phyloP scores from a whole-genome alignment of 495 filamentous ascomycete genomes.

The Penicillium steckii region DNA sequence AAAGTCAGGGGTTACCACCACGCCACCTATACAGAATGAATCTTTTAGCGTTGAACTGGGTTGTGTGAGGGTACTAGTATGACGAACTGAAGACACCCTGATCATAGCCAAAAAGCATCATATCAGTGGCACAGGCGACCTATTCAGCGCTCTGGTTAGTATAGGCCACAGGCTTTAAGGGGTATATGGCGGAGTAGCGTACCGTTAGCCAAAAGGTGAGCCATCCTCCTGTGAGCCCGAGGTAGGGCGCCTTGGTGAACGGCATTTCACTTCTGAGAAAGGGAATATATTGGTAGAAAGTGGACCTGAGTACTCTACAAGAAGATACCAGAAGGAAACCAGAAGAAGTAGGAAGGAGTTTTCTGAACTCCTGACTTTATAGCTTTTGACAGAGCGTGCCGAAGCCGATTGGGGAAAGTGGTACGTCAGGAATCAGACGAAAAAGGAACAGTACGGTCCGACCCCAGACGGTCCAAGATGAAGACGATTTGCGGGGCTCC shows the following conservation, averaged over 20 bases:
- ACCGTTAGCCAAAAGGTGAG: slow-evolving; percentile 3
- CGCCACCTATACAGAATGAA: not conserved
- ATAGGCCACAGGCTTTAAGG: not conserved
- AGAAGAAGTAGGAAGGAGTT: not conserved
- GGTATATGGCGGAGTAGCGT: not conserved
- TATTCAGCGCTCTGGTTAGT: not conserved
- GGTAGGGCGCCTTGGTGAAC: not conserved
- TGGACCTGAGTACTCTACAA: not conserved
- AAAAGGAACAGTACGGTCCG: not conserved
- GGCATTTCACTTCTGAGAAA: not conserved
- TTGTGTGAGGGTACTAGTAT: not conserved
- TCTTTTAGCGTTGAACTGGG: not conserved
- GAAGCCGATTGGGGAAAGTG: not conserved
- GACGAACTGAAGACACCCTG: slow-evolving; percentile 5
- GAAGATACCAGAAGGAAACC: not conserved
- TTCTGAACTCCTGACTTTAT: not conserved
- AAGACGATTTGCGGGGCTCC: not conserved
- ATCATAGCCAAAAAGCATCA: slow-evolving; percentile 4
- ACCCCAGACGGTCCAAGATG: not conserved
- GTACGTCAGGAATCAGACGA: not conserved
- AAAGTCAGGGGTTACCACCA: slow-evolving; percentile 1
- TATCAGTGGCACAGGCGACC: slow-evolving; percentile 2
- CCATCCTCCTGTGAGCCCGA: slow-evolving; percentile 4
- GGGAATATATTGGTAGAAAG: not conserved
- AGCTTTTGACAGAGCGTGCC: not conserved